Base-by-base conservation (phyloP, 345 rosid genomes). In the Luvunga scandens region DNA sequence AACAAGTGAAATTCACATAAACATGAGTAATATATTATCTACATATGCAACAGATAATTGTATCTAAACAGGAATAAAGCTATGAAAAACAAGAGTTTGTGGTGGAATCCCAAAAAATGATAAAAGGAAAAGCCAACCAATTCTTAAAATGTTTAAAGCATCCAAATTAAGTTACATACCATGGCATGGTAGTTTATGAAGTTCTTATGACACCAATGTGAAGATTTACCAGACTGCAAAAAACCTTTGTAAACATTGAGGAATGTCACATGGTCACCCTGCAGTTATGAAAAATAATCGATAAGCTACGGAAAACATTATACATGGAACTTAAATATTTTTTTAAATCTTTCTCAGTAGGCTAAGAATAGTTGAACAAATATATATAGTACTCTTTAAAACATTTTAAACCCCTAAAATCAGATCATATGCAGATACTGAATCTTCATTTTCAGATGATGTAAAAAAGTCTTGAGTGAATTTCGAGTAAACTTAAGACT, bases 211-310 rank as follows among this genome's bases (percentile, higher is more conserved):
- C 98, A 93, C 99, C 99, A 95, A 64, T 89, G 89, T 6, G 93
- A 84, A 67, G 98, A 89, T 85, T 88, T 90, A 69, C 94, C 88
- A 60, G 98, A 93, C 77, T 89, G 90, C n/a, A 92, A 90, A 84
- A 90, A 95, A 81, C 97, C 99, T 85, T 90, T 89, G 90, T 91
- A 93, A 75, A 95, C 86, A 83, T 95, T 95, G 48, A 95, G 84
- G 86, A 92, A 95, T 24, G 98, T 89, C 64, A 95, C 91, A 85
- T 92, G 94, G 81, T 95, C 99, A 28, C 99, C 99, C 99, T 95
- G 91, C 81, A 87, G 76, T 65, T 18, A 80, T 9, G 55, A 72
- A 39, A 78, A 8, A 36, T 27, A 73, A 69, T 66, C 21, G 39
- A 36, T 30, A 42, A 69, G 50, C 28, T 33, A 72, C 24, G 12